Evolutionary conservation across 768 basidiomycete species (phyloP).

Genomic region (Panaeolus cyanescens): DNA sequence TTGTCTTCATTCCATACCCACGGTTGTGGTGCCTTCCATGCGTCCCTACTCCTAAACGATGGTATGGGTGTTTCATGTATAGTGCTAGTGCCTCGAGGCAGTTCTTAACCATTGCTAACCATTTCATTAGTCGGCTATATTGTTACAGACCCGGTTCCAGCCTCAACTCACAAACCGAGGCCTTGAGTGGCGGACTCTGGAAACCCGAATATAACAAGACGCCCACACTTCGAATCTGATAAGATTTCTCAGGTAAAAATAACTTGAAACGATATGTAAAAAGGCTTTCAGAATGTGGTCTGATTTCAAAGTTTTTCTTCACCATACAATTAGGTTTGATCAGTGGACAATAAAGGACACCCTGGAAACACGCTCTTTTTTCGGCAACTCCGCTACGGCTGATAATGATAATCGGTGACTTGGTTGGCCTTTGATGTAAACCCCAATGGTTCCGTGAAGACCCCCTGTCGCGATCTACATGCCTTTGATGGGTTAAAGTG

Average conservation of each 20-base stretch:
- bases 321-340: not conserved
- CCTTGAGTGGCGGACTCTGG: not conserved
- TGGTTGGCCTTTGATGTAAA: not conserved
- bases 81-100: not conserved
- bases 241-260: not conserved
- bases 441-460: slow-evolving; percentile 16
- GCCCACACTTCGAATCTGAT: not conserved
- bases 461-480: slow-evolving; percentile 5
- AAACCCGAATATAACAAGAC: not conserved
- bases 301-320: not conserved
- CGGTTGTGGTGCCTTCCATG: not conserved
- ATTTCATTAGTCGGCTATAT: not conserved
- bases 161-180: not conserved
- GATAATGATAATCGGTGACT: slow-evolving; percentile 7
- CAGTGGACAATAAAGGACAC: not conserved
- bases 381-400: slow-evolving; percentile 5
- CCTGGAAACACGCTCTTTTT: slow-evolving; percentile 11
- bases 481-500: slow-evolving; percentile 11
- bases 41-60: not conserved
- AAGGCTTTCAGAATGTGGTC: not conserved
- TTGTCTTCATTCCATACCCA: not conserved
- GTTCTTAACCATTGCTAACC: not conserved
- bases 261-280: not conserved
- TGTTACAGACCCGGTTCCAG: not conserved
- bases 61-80: not conserved